Base-by-base conservation (phyloP, 148 eudicot genomes). In the Euryodendron excelsum region DNA sequence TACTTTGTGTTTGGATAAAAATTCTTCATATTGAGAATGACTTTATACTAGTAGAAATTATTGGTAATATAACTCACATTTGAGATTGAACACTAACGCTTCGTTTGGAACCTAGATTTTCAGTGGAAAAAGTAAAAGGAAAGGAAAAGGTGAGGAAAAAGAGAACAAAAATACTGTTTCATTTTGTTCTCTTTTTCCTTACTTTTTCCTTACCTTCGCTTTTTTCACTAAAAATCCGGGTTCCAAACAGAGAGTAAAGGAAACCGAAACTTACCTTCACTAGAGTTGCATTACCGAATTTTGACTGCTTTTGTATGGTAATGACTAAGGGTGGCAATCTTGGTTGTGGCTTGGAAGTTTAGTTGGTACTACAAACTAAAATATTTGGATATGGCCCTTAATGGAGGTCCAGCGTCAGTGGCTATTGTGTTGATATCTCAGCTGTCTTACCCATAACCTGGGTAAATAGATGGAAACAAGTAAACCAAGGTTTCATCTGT, bases 281-380 rank as follows among this genome's bases (percentile, higher is more conserved):
- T 64, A 17, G 69, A 34, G 41, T 64, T 64, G 23, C 69, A 64
- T 33, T 15, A 18, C n/a, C 58, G n/a, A 64, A 33, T 3, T 21
- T 64, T 64, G 21, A 28, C 21, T 62, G 36, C 67, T 62, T 62
- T 15, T 33, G 37, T 62, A 62, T 64, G 69, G 69, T 64, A 64
- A 8, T 34, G 41, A 44, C 41, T 34, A 17, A 64, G 69, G 69
- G 69, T 34, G 69, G 41, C 69, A 33, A 62, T 62, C 5, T 28
- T 28, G 28, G 18, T 62, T 30, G 2, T 48, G 53, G 53, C 53
- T 62, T 62, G 36, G 1, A 33, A 62, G 5, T 13, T 13, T 62
- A 20, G 21, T 62, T 31, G 36, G 7, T 14, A 31, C 67, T 5
- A 30, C 9, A 30, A 34, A 36, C 30, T 21, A 28, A 62, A 62